Base-by-base conservation (phyloP, 495 filamentous ascomycete species). In the Penicillium fimorum region DNA sequence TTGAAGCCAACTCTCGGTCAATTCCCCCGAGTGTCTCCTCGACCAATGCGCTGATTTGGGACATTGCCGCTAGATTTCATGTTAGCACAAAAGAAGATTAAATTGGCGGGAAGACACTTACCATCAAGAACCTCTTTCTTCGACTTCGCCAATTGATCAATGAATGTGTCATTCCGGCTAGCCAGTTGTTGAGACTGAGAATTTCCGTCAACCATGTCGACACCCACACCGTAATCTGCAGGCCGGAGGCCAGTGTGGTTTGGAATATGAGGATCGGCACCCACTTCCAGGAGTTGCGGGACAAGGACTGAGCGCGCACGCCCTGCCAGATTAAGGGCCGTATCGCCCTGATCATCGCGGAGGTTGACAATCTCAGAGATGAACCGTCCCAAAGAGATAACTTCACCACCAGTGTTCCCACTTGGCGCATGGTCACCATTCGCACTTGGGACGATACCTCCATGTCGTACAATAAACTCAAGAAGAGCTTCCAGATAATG, bases 281-380 rank as follows among this genome's bases (percentile, higher is more conserved):
- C 89, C 33, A 98, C 91, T 72, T 98, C 94, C 11, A 97, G 71
- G 41, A 98, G 78, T 64, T 97, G 94, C 27, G 90, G 89, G 37
- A 97, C 91, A 50, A 98, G 96, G 53, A 87, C 92, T 66, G 94
- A 97, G 30, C 91, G 88, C 47, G 96, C 90, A 30, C 93, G 81
- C 0, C 94, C 91, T 27, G 93, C 95, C 62, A 96, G 84, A 64
- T 96, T 96, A 40, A 98, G 77, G 20, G 95, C 95, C 10, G 94
- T 97, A 64, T 98, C 96, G 5, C 94, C 94, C 50, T 88, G 86
- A 59, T 89, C 88, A 70, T 98, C 94, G 48, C 89, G 87, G 4
- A 91, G 84, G 62, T 98, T 97, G 57, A 98, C 93, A 62, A 98
- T 89, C 63, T 97, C 92, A 22, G 87, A 87, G 80, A 98, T 95